Conservation (phyloP, 1,284 basidiomycete genomes). For the Cystobasidium sp. region DNA sequence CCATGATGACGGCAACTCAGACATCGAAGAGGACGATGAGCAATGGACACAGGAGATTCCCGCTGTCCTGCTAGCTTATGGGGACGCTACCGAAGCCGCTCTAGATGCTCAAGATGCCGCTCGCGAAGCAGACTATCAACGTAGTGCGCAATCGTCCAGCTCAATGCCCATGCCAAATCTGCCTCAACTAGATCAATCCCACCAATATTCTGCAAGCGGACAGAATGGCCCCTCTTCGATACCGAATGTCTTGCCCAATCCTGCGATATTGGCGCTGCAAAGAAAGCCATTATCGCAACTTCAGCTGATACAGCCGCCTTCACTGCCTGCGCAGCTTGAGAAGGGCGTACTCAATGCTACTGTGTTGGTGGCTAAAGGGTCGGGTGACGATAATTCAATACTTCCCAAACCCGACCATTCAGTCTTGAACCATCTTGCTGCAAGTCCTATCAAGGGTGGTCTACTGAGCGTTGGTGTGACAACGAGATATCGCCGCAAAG, state of each 20-base stretch:
- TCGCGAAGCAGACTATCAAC: constrained; percentile 17
- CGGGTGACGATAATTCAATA: constrained; percentile 87
- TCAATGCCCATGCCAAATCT: constrained; percentile 23
- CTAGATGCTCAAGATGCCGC: constrained; percentile 51
- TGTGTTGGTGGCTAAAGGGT: constrained; percentile 51
- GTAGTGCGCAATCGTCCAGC: background rate
- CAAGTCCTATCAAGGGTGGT: constrained; percentile 92
- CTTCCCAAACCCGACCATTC: constrained; percentile 93
- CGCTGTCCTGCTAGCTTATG: constrained; percentile 53
- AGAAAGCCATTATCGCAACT: constrained; percentile 90
- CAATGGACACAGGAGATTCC: constrained; percentile 58
- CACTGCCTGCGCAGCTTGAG: constrained; percentile 86
- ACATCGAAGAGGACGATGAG: constrained; percentile 28
- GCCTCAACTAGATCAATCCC: constrained; percentile 41
- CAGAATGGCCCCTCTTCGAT: constrained; percentile 37
- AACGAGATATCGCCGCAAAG: constrained; percentile 91
- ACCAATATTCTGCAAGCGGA: constrained; percentile 27
- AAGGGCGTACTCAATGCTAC: constrained; percentile 82
- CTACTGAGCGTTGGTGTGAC: constrained; percentile 92
- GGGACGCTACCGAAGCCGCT: constrained; percentile 49
- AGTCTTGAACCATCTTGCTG: constrained; percentile 92
- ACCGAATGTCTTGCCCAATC: constrained; percentile 57
- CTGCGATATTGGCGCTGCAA: constrained; percentile 87
- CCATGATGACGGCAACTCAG: constrained; percentile 39
- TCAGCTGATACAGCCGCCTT: constrained; percentile 78